Base-by-base conservation (phyloP, 2,329 filamentous ascomycete genomes). In the Fusarium sulawesiense region DNA sequence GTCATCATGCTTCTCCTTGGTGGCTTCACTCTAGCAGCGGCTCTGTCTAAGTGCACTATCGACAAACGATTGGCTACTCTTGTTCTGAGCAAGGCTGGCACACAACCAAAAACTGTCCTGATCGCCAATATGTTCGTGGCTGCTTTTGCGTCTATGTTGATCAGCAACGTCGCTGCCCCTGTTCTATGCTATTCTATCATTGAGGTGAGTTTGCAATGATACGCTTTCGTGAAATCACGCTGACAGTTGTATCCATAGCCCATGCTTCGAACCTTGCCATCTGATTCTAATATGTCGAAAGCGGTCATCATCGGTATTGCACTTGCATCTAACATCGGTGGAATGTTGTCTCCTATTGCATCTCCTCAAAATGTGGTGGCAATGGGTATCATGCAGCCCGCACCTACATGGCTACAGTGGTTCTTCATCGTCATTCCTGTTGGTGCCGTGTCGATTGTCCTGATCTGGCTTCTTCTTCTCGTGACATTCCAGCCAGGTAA, bases 41-140 rank as follows among this genome's bases (percentile, higher is more conserved):
- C 96, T 0, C 82, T 99, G 58, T 97, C 94, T 50, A 99, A 99
- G 80, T 97, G 97, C 80, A 96, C 94, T 73, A 98, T 99, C 76
- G 96, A 97, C 66, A 98, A 98, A 82, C 92, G 96, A 77, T 94
- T 99, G 83, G 96, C 96, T 3, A 98, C 95, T 2, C 93, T 98
- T 75, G 93, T 99, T 29, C 86, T 99, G 34, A 97, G 94, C 84
- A 98, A 97, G 83, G 96, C 96, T 11, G 96, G 96, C 9, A 98
- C 96, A 6, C 92, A 91, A 75, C 96, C 96, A 12, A 87, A 91
- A 58, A 95, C 93, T 4, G 96, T 99, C 6, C 86, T 99, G 7
- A 82, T 99, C n/a, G 96, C 95, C 56, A 98, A 95, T 82, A 99
- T 99, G 96, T 94, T 98, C 75, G 96, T 99, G 44, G 94, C 95